Percentiles rank a stretch among this genome's conserved stretches.
phyloP scores from a whole-genome alignment of 805 yeast species.

The Wickerhamomyces pijperi region DNA sequence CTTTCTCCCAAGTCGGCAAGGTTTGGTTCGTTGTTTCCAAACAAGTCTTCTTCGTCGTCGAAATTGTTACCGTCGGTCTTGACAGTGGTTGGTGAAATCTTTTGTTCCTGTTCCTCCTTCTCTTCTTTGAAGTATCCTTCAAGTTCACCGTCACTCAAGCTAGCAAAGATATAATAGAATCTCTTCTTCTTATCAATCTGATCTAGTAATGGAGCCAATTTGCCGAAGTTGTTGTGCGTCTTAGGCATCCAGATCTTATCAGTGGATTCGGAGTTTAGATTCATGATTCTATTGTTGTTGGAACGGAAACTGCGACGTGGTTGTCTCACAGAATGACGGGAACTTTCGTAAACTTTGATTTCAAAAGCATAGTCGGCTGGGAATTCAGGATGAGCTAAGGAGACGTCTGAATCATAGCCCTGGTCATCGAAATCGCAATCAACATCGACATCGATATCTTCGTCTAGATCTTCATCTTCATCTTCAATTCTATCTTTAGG shows the following conservation, averaged over 20 bases:
- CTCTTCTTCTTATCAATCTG: constrained; percentile 18
- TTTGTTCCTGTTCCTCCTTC: no score
- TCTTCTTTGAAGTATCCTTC: no score
- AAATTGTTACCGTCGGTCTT: no score
- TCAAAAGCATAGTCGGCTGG: constrained; percentile 39
- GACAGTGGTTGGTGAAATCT: no score
- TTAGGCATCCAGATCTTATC: constrained; percentile 34
- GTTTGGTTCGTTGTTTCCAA: not conserved
- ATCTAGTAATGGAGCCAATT: constrained; percentile 28
- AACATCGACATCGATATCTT: not conserved
- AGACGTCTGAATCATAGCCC: constrained; percentile 35
- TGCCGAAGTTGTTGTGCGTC: constrained; percentile 27
- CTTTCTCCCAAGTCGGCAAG: no score
- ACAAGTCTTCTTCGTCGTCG: not conserved
- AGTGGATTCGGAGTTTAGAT: not conserved
- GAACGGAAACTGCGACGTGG: constrained; percentile 8
- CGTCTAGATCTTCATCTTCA: constrained; percentile 11
- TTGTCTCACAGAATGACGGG: constrained; percentile 11
- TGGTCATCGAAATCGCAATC: constrained; percentile 21
- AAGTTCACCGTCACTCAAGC: no score
- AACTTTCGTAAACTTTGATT: constrained; percentile 27
- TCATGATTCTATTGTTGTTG: not conserved
- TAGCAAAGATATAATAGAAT: constrained; percentile 20
- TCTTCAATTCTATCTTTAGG: constrained; percentile 1
- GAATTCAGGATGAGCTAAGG: constrained; percentile 41